Percentiles rank a stretch among this genome's conserved stretches.
Evolutionary conservation across 2,329 filamentous ascomycete species (phyloP).

Genomic region (Colletotrichum melonis): DNA sequence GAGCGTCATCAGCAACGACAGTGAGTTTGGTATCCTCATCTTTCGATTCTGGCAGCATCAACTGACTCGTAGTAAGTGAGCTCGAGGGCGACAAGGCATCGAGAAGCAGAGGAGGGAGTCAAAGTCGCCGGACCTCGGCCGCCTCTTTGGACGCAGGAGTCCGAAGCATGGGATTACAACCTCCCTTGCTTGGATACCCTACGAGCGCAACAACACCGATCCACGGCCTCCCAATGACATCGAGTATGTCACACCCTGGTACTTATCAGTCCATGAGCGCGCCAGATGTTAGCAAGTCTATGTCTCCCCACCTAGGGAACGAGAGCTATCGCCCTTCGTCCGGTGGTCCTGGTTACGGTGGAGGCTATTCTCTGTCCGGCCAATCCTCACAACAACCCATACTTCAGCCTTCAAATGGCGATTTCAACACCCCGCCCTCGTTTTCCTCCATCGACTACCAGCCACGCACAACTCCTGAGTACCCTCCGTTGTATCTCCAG

Average conservation of each 20-base stretch:
- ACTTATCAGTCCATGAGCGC: slow-evolving; percentile 27
- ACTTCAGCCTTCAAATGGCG: slow-evolving; percentile 22
- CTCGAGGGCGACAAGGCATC: slow-evolving; percentile 35
- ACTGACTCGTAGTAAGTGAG: slow-evolving; percentile 28
- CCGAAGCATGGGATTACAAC: slow-evolving; percentile 19
- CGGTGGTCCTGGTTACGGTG: slow-evolving; percentile 26
- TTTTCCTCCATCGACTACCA: slow-evolving; percentile 33
- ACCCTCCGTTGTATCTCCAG: slow-evolving; percentile 28
- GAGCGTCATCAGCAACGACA: slow-evolving; percentile 67
- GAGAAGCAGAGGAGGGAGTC: slow-evolving; percentile 21
- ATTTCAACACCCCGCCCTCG: slow-evolving; percentile 14
- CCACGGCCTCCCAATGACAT: slow-evolving; percentile 31
- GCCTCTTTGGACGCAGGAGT: slow-evolving; percentile 30
- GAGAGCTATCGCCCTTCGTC: slow-evolving; percentile 33
- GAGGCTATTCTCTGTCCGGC: slow-evolving; percentile 28
- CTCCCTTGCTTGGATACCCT: slow-evolving; percentile 30
- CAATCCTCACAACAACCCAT: slow-evolving; percentile 24
- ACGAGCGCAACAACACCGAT: slow-evolving; percentile 17
- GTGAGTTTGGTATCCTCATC: slow-evolving; percentile 43
- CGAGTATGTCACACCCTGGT: slow-evolving; percentile 25
- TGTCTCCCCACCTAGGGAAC: slow-evolving; percentile 33
- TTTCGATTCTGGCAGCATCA: not conserved
- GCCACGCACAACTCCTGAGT: slow-evolving; percentile 34
- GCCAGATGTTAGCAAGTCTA: slow-evolving; percentile 23
- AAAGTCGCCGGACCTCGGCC: slow-evolving; percentile 34